These are phyloP conservation scores for Lyophyllum decastes DNA, from an alignment of 768 basidiomycete genomes.

Conservation along the genomic window DNA sequence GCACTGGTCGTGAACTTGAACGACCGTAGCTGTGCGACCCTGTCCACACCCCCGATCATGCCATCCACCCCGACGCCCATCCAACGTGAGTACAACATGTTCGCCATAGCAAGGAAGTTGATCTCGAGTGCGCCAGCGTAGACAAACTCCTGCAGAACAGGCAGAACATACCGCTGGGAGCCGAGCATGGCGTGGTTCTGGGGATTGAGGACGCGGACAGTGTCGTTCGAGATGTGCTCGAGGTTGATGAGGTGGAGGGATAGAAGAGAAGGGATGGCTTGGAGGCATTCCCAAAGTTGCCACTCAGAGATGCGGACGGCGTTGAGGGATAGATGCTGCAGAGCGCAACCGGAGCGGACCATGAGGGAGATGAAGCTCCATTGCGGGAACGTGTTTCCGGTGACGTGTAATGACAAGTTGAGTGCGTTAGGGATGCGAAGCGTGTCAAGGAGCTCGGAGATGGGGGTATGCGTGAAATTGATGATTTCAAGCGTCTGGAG, in stretches of 20 bases:
- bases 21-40: slow-evolving; percentile 5
- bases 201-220: slow-evolving; percentile 15
- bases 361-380: slow-evolving; percentile 22
- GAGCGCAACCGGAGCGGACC: slow-evolving; percentile 13
- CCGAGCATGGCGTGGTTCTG: slow-evolving; percentile 5
- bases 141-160: slow-evolving; percentile 8
- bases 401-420: slow-evolving; percentile 17
- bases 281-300: slow-evolving; percentile 18
- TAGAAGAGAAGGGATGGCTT: slow-evolving; percentile 11
- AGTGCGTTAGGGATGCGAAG: slow-evolving; percentile 11
- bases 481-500: slow-evolving; percentile 17
- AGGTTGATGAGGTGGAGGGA: slow-evolving; percentile 14
- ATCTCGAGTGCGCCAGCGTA: slow-evolving; percentile 11
- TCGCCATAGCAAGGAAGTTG: slow-evolving; percentile 5
- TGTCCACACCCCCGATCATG: background rate
- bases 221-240: slow-evolving; percentile 15
- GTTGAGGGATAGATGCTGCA: slow-evolving; percentile 16
- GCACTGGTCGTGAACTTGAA: slow-evolving; percentile 7
- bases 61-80: background rate
- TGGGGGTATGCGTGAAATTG: slow-evolving; percentile 16
- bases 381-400: slow-evolving; percentile 19
- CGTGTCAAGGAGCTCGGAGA: slow-evolving; percentile 21
- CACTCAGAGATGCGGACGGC: slow-evolving; percentile 17
- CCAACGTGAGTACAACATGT: slow-evolving; percentile 15
- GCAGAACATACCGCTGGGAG: slow-evolving; percentile 6